Conservation (phyloP, 2,329 filamentous ascomycete genomes). For the Fusarium xylarioides region DNA sequence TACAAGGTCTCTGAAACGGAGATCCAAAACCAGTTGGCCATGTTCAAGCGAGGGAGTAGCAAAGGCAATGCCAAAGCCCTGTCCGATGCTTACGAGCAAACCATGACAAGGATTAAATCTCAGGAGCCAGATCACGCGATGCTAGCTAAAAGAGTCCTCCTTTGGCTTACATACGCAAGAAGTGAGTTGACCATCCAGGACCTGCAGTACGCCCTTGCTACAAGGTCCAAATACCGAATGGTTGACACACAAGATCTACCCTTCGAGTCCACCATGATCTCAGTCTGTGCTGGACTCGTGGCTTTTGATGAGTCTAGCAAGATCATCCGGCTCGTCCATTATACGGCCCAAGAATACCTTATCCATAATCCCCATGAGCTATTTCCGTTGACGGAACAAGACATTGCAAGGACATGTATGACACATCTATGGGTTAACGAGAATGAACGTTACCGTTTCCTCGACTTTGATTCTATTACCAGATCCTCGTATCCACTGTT, state of each 20-base stretch:
- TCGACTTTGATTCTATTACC: accelerated
- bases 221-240: neutral
- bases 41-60: neutral
- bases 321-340: neutral
- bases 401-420: neutral
- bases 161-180: neutral
- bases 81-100: neutral
- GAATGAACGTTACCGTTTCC: neutral
- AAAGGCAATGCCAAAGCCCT: neutral
- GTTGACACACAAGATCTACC: neutral
- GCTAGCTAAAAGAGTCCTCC: neutral
- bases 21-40: neutral
- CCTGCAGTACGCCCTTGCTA: neutral
- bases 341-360: accelerated
- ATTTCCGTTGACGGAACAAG: neutral
- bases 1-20: neutral
- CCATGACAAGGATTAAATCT: accelerated
- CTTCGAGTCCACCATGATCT: neutral
- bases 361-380: neutral
- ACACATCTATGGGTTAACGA: neutral
- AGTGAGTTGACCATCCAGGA: accelerated
- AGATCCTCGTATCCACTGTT: neutral
- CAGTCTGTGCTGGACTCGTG: neutral
- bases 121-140: neutral
- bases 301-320: neutral